Evolutionary conservation across 305 asterid species (phyloP), one percentile per base, ranked within the genome.

Genomic region (Rubia tinctorum): DNA sequence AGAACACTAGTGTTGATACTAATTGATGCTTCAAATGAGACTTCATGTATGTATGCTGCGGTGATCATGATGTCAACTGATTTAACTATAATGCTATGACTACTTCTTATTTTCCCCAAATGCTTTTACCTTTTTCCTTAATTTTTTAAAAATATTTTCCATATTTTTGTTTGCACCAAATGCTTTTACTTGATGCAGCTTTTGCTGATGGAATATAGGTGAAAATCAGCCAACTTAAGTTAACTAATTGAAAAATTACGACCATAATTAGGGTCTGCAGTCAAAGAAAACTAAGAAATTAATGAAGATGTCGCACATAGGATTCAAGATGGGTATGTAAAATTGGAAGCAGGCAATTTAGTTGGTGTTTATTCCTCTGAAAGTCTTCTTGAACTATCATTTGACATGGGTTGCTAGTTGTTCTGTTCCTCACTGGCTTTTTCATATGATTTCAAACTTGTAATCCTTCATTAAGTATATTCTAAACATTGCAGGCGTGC

Each of bases 401-500:
- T 64, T 27, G 9, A 13, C n/a, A 12, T 11, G 4, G 12, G 4
- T 22, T 25, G 7, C 56, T 56, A 7, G 18, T 44, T 15, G 25
- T 39, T 55, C 82, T 79, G 40, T 51, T 66, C 58, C 79, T 74
- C 42, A 23, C n/a, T 40, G 23, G 30, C 6, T 27, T 44, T 51
- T 27, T 27, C n/a, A 9, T 59, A 39, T 23, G 66, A 10, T 49
- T 62, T 60, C 15, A 62, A 22, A 44, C 42, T 64, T 45, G n/a
- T 53, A 53, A 18, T 76, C 55, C 69, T 49, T 23, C 66, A 30
- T 45, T 43, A 51, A 61, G 53, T 68, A 39, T 56, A 40, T 22
- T 37, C 81, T 80, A 80, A 79, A 25, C 71, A 78, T 58, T 80
- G 82, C 83, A 92, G 95, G 88, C 78, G 76, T 78, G 78, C 88